Conservation (phyloP, 2,329 filamentous ascomycete species). For the Sarocladiaceae sp. region DNA sequence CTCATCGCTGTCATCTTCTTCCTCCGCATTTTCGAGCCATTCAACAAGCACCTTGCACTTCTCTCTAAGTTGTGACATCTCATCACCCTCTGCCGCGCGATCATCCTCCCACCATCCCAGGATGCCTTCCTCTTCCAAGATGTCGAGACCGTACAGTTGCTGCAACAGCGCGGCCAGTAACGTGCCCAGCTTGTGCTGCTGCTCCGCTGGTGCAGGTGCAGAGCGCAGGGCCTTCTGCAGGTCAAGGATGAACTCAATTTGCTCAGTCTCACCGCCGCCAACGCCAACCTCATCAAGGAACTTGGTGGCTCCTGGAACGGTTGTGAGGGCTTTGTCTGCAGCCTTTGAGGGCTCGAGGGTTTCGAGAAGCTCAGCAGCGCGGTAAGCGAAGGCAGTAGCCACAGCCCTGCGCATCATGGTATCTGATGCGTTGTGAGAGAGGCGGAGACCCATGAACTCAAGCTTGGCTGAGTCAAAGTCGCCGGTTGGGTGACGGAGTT, state of each 20-base stretch:
- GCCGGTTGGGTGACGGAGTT: constrained; percentile 67
- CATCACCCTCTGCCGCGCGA: constrained; percentile 60
- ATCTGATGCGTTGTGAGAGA: constrained; percentile 87
- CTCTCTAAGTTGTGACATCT: constrained; percentile 65
- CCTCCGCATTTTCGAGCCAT: constrained; percentile 74
- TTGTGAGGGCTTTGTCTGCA: constrained; percentile 56
- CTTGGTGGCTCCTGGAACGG: constrained; percentile 46
- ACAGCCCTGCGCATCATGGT: constrained; percentile 83
- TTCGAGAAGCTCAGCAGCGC: constrained; percentile 65
- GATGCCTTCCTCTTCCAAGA: constrained; percentile 86
- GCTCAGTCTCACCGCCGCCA: constrained; percentile 66
- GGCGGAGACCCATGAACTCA: constrained; percentile 89
- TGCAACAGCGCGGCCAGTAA: constrained; percentile 77
- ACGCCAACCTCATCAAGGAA: constrained; percentile 59
- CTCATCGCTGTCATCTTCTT: constrained; percentile 64
- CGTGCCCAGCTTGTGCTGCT: constrained; percentile 41
- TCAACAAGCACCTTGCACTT: constrained; percentile 78
- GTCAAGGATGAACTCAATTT: constrained; percentile 79
- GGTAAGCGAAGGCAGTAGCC: constrained; percentile 78
- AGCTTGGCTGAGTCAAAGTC: constrained; percentile 81
- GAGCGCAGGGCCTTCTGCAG: constrained; percentile 74
- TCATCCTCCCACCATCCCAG: constrained; percentile 79
- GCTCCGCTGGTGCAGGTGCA: constrained; percentile 48
- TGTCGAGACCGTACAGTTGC: constrained; percentile 78
- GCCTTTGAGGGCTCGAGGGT: constrained; percentile 59